Base-by-base conservation (phyloP, 2,329 filamentous ascomycete species). In the Davidsoniella eucalypti region DNA sequence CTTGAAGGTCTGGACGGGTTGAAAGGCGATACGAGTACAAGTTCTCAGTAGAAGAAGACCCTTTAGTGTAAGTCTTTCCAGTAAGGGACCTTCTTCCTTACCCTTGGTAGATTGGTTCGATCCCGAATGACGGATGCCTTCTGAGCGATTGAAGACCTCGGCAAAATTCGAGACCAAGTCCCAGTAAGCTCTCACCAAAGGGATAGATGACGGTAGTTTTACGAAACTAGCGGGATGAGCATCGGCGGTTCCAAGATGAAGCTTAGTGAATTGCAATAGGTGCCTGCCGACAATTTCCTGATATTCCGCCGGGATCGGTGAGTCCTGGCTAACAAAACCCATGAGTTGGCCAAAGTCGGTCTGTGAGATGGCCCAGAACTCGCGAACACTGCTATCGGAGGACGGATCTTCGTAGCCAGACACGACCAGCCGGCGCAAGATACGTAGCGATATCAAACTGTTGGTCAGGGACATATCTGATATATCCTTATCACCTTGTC, bases 241-340 rank as follows among this genome's bases (percentile, higher is more conserved):
- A 46, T 78, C 77, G 1, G 86, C 79, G 81, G 96, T 90, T 51
- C 87, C 81, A 38, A 93, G 72, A 61, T 96, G 92, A 2, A 98
- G 69, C 64, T 96, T 98, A 3, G 88, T 81, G 46, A 96, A 81
- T 60, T 96, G 88, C 40, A 95, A 67, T 2, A 94, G 69, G 60
- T 95, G 88, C 61, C 87, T 93, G 56, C 84, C 84, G n/a, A 94
- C 68, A 21, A 82, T 61, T 36, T 73, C 74, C 52, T 76, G 74
- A 21, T 78, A 72, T 3, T 67, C 64, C 3, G 69, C 62, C 1
- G 80, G 65, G 2, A 75, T 63, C 5, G 68, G 65, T n/a, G 71
- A 71, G 46, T 77, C 71, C 40, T 72, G 69, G 56, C 72, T 71
- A 47, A 82, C 69, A 53, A 82, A 75, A 21, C 67, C 67, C 36